phyloP scores from a whole-genome alignment of 2,329 filamentous ascomycete genomes.

The Exophiala sp. region DNA sequence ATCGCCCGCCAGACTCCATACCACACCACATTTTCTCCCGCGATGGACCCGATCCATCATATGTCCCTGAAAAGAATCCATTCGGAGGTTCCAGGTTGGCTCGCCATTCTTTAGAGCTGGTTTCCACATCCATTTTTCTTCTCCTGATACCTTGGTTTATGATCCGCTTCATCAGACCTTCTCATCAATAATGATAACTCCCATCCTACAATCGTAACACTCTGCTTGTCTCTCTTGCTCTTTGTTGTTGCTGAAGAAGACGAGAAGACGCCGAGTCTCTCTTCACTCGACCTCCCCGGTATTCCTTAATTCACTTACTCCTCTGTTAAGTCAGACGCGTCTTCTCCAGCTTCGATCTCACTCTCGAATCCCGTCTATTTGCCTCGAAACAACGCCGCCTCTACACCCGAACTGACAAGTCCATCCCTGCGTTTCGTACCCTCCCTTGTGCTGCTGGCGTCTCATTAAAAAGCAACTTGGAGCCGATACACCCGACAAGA shows the following conservation, averaged over 20 bases:
- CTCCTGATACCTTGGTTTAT: not conserved
- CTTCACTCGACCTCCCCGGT: not conserved
- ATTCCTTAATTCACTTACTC: not conserved
- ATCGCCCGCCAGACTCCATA: not conserved
- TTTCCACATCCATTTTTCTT: not conserved
- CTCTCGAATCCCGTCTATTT: too few relatives aligned
- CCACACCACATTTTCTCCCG: not conserved
- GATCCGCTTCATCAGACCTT: not conserved
- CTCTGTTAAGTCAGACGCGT: not conserved
- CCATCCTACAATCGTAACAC: too few relatives aligned
- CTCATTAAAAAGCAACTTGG: not conserved
- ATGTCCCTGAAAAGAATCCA: not conserved
- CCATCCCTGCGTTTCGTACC: not conserved
- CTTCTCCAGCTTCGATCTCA: not conserved
- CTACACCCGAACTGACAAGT: not conserved
- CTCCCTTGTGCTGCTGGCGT: not conserved
- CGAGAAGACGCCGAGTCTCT: not conserved
- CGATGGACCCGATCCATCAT: not conserved
- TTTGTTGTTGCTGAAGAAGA: too few relatives aligned
- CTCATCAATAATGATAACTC: too few relatives aligned
- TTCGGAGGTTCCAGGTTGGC: not conserved
- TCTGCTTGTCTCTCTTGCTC: too few relatives aligned
- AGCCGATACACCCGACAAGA: constrained; percentile 1
- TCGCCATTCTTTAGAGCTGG: not conserved
- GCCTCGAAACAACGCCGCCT: not conserved